Percentiles rank a stretch among this genome's conserved stretches.
phyloP scores from a whole-genome alignment of 1,284 basidiomycete species.

The Pseudozyma hubeiensis region DNA sequence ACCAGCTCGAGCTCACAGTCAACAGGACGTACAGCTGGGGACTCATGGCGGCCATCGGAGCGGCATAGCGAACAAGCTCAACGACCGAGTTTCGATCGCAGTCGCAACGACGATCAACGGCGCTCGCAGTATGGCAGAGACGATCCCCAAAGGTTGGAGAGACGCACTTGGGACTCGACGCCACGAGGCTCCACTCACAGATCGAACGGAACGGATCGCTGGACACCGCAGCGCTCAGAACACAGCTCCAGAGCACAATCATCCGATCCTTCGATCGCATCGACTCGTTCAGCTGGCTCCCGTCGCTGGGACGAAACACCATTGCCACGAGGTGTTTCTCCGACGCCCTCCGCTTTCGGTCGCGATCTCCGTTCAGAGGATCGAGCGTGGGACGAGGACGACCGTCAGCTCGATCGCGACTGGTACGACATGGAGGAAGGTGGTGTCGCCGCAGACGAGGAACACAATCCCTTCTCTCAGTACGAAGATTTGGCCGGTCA shows the following conservation, averaged over 20 bases:
- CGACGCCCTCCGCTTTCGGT: conserved; percentile 72
- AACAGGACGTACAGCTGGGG: conserved; percentile 4
- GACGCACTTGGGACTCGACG: conserved; percentile 53
- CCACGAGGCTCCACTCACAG: conserved; percentile 16
- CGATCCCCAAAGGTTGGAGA: conserved; percentile 8
- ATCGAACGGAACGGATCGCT: conserved; percentile 12
- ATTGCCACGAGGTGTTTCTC: conserved; percentile 10
- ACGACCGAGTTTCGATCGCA: not conserved
- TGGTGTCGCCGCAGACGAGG: conserved; percentile 79
- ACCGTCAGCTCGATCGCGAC: conserved; percentile 54
- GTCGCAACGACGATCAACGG: conserved; percentile 4
- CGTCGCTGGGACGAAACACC: conserved; percentile 55
- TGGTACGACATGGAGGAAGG: conserved; percentile 67
- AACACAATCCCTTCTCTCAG: conserved; percentile 90
- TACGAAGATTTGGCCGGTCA: conserved; percentile 78
- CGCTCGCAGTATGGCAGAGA: conserved; percentile 3
- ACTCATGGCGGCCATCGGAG: conserved; percentile 31
- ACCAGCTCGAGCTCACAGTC: not conserved
- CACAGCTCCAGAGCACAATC: not conserved
- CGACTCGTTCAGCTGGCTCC: conserved; percentile 30
- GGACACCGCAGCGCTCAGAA: conserved; percentile 14
- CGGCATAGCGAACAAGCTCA: conserved; percentile 10
- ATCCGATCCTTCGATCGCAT: conserved; percentile 7
- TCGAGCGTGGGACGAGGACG: conserved; percentile 58
- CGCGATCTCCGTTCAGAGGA: conserved; percentile 72